phyloP scores from a whole-genome alignment of 441 rosid genomes.

The Eutrema salsugineum region DNA sequence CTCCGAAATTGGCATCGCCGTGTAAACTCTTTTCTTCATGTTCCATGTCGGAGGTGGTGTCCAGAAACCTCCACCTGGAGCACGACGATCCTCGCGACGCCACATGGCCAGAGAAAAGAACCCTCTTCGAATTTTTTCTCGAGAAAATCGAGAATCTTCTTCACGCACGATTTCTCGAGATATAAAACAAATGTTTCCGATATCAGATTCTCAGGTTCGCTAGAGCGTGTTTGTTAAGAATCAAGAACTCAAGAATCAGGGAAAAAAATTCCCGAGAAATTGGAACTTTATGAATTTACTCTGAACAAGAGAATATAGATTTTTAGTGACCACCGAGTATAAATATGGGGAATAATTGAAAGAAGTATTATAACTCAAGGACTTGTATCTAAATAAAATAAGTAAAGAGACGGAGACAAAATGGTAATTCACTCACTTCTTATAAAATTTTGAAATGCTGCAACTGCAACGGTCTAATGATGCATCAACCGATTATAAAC shows the following conservation, averaged over 20 bases:
- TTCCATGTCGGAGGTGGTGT: conserved; percentile 46
- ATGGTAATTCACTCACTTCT: background rate
- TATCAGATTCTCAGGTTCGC: background rate
- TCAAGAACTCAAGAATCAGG: background rate
- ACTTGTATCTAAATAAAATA: background rate
- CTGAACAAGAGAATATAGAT: background rate
- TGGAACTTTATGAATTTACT: background rate
- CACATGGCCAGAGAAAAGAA: background rate
- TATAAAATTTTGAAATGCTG: background rate
- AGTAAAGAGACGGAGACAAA: background rate
- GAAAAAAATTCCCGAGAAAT: background rate
- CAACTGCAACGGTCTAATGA: background rate
- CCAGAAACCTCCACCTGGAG: conserved; percentile 34
- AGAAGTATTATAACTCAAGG: background rate
- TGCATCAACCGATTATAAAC: background rate
- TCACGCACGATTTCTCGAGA: background rate
- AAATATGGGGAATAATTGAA: background rate
- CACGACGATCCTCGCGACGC: background rate
- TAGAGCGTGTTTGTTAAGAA: background rate
- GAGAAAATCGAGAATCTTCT: background rate
- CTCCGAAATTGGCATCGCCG: conserved; percentile 29
- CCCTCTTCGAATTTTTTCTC: background rate
- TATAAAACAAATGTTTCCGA: background rate
- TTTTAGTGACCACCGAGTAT: background rate
- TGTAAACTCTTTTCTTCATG: conserved; percentile 4